Evolutionary conservation across 805 yeast species (phyloP).

Genomic region (Diddensiella santjacobensis): DNA sequence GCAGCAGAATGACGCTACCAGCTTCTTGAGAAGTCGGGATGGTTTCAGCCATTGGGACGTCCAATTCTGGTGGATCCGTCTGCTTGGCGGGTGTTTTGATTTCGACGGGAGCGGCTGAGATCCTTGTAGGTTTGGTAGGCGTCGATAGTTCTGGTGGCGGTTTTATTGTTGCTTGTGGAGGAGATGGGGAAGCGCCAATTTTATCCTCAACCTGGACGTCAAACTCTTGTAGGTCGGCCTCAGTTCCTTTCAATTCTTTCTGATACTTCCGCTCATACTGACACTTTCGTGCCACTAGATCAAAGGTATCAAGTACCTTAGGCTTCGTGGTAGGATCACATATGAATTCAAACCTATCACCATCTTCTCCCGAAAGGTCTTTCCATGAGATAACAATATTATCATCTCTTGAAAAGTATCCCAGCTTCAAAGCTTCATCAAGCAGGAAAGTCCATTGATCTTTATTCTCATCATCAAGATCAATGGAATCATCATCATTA

Average conservation of each 20-base stretch:
- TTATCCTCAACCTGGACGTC: constrained; percentile 35
- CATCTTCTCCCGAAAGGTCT: constrained; percentile 81
- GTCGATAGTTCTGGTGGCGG: constrained; percentile 4
- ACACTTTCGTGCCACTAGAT: constrained; percentile 59
- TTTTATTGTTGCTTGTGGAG: background rate
- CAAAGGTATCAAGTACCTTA: constrained; percentile 55
- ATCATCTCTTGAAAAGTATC: constrained; percentile 51
- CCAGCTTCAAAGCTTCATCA: constrained; percentile 55
- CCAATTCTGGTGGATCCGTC: background rate
- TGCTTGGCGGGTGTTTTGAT: background rate
- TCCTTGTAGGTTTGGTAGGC: constrained; percentile 2
- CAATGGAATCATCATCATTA: constrained; percentile 48
- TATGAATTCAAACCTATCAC: constrained; percentile 77
- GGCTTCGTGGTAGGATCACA: constrained; percentile 53
- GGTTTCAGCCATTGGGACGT: background rate
- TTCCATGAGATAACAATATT: constrained; percentile 67
- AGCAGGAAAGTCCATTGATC: constrained; percentile 75
- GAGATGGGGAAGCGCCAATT: background rate
- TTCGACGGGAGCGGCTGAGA: background rate
- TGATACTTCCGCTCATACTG: constrained; percentile 73
- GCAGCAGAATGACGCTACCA: background rate
- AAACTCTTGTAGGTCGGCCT: constrained; percentile 55
- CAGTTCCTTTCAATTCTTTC: constrained; percentile 41
- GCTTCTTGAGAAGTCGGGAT: background rate
- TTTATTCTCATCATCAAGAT: constrained; percentile 37